Percentiles rank a stretch among this genome's conserved stretches.
Conservation (phyloP, 257 asterid genomes). For the Solanum chmielewskii region DNA sequence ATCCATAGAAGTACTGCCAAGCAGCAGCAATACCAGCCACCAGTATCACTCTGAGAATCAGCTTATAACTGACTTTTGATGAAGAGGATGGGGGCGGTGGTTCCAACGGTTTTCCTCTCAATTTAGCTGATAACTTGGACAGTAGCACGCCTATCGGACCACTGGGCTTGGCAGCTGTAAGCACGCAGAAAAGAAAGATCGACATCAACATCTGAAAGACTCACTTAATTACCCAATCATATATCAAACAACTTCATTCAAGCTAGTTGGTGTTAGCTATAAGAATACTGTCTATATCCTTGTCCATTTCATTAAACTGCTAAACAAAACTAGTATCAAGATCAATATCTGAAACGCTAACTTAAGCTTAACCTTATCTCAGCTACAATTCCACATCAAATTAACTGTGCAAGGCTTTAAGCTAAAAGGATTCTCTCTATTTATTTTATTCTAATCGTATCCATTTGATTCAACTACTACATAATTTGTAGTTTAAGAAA, state of each 20-base stretch:
- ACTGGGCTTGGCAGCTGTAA: slow-evolving; percentile 34
- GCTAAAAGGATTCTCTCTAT: not conserved
- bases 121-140: slow-evolving; percentile 44
- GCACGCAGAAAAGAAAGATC: not conserved
- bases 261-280: not conserved
- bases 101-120: slow-evolving; percentile 48
- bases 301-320: not conserved
- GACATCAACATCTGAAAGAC: not conserved
- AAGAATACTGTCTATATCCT: not conserved
- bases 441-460: not conserved
- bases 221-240: not conserved
- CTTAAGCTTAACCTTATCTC: not conserved
- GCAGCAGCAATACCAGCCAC: slow-evolving; percentile 58
- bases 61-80: slow-evolving; percentile 36
- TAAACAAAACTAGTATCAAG: not conserved
- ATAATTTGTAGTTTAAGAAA: not conserved
- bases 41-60: slow-evolving; percentile 41
- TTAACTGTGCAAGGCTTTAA: not conserved
- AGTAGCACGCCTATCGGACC: slow-evolving; percentile 40
- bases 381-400: not conserved
- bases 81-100: slow-evolving; percentile 27
- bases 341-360: not conserved
- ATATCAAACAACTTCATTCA: not conserved
- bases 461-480: not conserved
- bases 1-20: slow-evolving; percentile 65